Conservation (phyloP, 2,329 filamentous ascomycete genomes). For the Metarhizium album region DNA sequence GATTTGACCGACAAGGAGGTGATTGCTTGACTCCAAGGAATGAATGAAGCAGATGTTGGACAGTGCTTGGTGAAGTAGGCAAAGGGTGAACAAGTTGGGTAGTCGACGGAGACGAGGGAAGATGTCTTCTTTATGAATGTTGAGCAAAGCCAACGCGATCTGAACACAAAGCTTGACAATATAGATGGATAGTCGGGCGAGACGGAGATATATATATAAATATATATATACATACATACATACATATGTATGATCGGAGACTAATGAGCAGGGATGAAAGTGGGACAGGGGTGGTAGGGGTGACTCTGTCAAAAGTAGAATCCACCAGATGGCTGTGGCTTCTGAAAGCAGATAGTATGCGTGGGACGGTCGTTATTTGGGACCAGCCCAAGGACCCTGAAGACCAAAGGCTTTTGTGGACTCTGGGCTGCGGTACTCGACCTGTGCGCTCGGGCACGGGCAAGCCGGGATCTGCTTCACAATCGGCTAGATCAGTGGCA, state of each 20-base stretch:
- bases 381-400: slow-evolving; percentile 8
- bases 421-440: slow-evolving; percentile 1
- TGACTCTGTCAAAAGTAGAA: background rate
- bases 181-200: slow-evolving; percentile 3
- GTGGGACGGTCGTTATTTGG: slow-evolving; percentile 1
- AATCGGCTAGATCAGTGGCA: slow-evolving; percentile 10
- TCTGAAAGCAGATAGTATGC: background rate
- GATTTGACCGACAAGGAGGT: background rate
- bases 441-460: slow-evolving; percentile 10
- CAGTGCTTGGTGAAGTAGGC: background rate
- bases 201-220: slow-evolving; percentile 6
- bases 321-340: background rate
- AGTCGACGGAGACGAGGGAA: background rate
- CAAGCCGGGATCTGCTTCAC: slow-evolving; percentile 11
- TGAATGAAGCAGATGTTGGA: background rate
- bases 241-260: slow-evolving; percentile 9
- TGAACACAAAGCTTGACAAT: slow-evolving; percentile 5
- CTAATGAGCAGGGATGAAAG: slow-evolving; percentile 7
- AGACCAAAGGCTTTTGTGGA: slow-evolving; percentile 5
- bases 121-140: slow-evolving; percentile 2
- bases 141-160: background rate
- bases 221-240: no score
- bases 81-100: background rate
- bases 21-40: background rate
- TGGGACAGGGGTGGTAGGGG: slow-evolving; percentile 4